phyloP scores from a whole-genome alignment of 176 grass and related monocot species.

The Luzula sylvatica region DNA sequence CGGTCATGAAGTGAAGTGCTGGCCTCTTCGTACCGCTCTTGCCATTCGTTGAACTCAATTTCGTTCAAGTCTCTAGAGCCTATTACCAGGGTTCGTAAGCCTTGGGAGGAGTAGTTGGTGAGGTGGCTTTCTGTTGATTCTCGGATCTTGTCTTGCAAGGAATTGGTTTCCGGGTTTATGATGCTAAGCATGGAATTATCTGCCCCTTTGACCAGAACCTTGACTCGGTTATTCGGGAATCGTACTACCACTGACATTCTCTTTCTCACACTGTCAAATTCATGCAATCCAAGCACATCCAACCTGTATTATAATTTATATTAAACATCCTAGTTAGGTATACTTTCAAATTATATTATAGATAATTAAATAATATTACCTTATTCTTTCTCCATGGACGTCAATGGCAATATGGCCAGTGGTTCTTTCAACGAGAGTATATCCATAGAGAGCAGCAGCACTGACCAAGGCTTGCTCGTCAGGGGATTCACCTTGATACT shows the following conservation, averaged over 20 bases:
- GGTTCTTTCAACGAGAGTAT: conserved; percentile 84
- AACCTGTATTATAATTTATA: conserved; percentile 71
- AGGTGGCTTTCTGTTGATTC: conserved; percentile 64
- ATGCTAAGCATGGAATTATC: conserved; percentile 90
- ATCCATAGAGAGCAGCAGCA: conserved; percentile 78
- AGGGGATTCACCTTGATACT: conserved; percentile 98
- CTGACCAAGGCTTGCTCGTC: conserved; percentile 94
- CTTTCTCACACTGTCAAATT: conserved; percentile 96
- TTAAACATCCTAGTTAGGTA: no score
- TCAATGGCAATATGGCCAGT: conserved; percentile 91
- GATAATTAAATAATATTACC: conserved; percentile 41
- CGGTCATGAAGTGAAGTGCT: conserved; percentile 90
- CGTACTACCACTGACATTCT: conserved; percentile 98
- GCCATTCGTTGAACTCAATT: conserved; percentile 79
- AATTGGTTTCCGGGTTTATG: conserved; percentile 34
- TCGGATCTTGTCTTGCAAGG: conserved; percentile 46
- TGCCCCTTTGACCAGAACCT: conserved; percentile 98
- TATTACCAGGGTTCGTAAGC: conserved; percentile 80
- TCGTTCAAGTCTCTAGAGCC: conserved; percentile 55
- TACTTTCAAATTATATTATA: conserved; percentile 20
- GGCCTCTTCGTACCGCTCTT: conserved; percentile 84
- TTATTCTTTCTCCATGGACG: conserved; percentile 70
- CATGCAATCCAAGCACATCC: conserved; percentile 98
- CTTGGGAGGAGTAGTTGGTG: conserved; percentile 62
- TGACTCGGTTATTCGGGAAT: conserved; percentile 76